Base-by-base conservation (phyloP, 257 asterid species). In the Osmanthus fragrans region DNA sequence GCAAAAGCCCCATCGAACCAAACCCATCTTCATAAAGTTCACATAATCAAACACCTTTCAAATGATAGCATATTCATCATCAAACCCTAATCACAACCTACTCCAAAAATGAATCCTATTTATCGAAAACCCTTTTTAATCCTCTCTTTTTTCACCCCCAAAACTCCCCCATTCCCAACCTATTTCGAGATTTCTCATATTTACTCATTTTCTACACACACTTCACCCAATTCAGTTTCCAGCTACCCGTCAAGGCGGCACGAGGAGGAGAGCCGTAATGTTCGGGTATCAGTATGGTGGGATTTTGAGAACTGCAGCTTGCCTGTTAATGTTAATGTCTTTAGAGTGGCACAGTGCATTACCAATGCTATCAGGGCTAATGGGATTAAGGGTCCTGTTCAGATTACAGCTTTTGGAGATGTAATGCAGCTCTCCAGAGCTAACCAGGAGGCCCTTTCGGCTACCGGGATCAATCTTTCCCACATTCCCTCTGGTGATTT, bases 271-370 rank as follows among this genome's bases (percentile, higher is more conserved):
- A 84, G 92, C 75, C 92, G 97, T 71, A 76, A 70, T 70, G 96
- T 93, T 45, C 88, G 92, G 82, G 96, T 95, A 1, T 93, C 99
- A 2, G 99, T 95, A 42, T 95, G 98, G 99, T 95, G 99, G 99
- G 99, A 95, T 82, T 91, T 95, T 71, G 99, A 95, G 86, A 95
- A 93, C 75, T 95, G 99, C 60, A 25, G 79, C 30, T 76, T 92
- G 23, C 98, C 98, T 16, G 60, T 64, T 29, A 86, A 88, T 75
- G 75, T 80, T 9, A 93, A 87, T 73, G 98, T 88, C 2, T 90
- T 83, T 54, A 84, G 80, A 78, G 95, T 95, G 77, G 85, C 91
- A 71, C 96, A 87, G 78, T 73, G 84, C 72, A 86, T 95, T 36
- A 89, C 94, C 0, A 89, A 87, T 68, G 99, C 97, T 72, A 73